A percentile compares a stretch with the other conserved stretches of the same genome.
phyloP scores from a whole-genome alignment of 2,329 filamentous ascomycete genomes.

The Paecilomyces variotii region DNA sequence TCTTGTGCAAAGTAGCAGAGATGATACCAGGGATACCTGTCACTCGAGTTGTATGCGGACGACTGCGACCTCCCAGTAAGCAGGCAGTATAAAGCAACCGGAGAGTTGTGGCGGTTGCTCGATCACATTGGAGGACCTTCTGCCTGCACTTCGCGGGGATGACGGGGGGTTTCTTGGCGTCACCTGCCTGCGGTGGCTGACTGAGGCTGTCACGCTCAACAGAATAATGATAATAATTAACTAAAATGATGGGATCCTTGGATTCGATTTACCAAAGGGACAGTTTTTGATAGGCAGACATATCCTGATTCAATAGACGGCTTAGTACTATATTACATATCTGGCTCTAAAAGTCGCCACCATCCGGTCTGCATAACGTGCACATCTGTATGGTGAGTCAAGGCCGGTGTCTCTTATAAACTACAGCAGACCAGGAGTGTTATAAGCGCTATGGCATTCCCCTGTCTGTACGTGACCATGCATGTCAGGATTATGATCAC shows the following conservation, averaged over 20 bases:
- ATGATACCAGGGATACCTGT: neutral
- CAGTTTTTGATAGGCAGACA: neutral
- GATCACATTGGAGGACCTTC: neutral
- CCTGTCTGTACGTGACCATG: neutral
- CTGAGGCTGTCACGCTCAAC: neutral
- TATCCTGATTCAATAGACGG: neutral
- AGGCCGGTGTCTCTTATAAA: too few relatives aligned
- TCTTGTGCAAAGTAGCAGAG: neutral
- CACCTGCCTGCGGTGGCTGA: neutral
- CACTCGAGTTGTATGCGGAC: neutral
- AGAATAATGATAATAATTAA: too few relatives aligned
- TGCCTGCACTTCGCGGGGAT: neutral
- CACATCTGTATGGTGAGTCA: too few relatives aligned
- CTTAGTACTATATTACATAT: neutral
- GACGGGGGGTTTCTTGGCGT: neutral
- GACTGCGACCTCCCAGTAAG: neutral
- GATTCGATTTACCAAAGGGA: neutral
- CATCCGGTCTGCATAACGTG: neutral
- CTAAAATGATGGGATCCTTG: too few relatives aligned
- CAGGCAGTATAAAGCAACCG: constrained; percentile 1
- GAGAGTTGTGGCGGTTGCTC: neutral
- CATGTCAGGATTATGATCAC: too few relatives aligned
- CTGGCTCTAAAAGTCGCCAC: neutral
- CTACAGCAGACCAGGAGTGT: too few relatives aligned
- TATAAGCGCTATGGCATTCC: neutral